Evolutionary conservation across 2,329 filamentous ascomycete genomes (phyloP).

Genomic region (Aphanoascus verrucosus): DNA sequence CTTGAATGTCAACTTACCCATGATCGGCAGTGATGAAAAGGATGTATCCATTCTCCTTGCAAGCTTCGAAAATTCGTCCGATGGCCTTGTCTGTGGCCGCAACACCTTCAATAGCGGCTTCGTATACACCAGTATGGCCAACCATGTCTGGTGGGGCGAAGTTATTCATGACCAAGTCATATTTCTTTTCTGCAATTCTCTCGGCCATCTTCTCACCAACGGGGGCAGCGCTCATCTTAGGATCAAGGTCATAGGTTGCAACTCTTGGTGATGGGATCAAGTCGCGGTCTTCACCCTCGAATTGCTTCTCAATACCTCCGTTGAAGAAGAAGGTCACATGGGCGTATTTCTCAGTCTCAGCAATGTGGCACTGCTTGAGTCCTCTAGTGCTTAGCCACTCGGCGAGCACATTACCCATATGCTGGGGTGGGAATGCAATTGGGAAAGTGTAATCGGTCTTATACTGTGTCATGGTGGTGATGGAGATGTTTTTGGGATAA

Average conservation of each 20-base stretch:
- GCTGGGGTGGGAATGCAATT: conserved; percentile 84
- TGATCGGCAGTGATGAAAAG: conserved; percentile 96
- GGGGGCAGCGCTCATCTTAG: conserved; percentile 86
- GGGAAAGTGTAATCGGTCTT: conserved; percentile 90
- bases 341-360: conserved; percentile 98
- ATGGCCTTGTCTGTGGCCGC: conserved; percentile 88
- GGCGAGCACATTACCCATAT: conserved; percentile 95
- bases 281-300: conserved; percentile 81
- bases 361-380: conserved; percentile 87
- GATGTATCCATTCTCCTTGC: conserved; percentile 85
- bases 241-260: conserved; percentile 85
- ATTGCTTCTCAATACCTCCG: conserved; percentile 93
- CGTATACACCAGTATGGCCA: conserved; percentile 93
- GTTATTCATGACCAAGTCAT: conserved; percentile 99
- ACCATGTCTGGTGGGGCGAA: conserved; percentile 99
- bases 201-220: conserved; percentile 86
- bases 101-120: conserved; percentile 77
- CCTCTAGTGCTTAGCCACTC: conserved; percentile 89
- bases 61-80: conserved; percentile 80
- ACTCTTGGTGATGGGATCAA: conserved; percentile 93
- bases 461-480: conserved; percentile 98
- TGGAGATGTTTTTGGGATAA: conserved; percentile 75
- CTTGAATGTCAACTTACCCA: conserved; percentile 46
- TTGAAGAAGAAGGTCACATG: conserved; percentile 99
- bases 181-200: conserved; percentile 71